A percentile compares a stretch with the other conserved stretches of the same genome.
phyloP scores from a whole-genome alignment of 345 rosid genomes.

The Abelmoschus esculentus region DNA sequence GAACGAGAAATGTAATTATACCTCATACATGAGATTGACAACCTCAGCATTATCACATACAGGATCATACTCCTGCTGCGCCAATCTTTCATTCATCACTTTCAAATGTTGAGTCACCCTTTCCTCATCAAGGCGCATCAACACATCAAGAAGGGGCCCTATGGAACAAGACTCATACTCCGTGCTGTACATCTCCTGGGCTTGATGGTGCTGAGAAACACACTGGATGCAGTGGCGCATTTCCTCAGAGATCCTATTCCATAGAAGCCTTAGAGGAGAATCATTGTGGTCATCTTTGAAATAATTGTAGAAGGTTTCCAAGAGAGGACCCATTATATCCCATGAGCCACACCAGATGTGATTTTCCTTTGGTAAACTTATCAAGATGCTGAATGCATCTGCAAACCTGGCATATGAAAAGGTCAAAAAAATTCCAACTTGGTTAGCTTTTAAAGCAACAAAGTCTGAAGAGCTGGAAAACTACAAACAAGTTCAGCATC shows the following conservation, averaged over 20 bases:
- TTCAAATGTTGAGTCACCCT: constrained; percentile 66
- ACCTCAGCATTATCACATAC: constrained; percentile 61
- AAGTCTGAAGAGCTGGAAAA: not conserved
- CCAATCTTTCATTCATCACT: constrained; percentile 51
- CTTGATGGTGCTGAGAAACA: constrained; percentile 88
- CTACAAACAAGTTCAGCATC: not conserved
- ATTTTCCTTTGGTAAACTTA: constrained; percentile 51
- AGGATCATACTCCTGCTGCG: constrained; percentile 52
- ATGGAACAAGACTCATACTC: constrained; percentile 70
- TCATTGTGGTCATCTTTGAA: constrained; percentile 55
- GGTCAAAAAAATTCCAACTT: not conserved
- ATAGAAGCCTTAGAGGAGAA: constrained; percentile 72
- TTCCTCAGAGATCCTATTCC: constrained; percentile 75
- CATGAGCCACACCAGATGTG: constrained; percentile 82
- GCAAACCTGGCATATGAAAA: constrained; percentile 49
- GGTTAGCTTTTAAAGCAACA: not conserved
- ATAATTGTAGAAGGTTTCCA: constrained; percentile 86
- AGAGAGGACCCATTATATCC: constrained; percentile 85
- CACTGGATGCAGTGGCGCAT: constrained; percentile 71
- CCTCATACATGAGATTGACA: constrained; percentile 92
- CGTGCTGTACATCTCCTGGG: constrained; percentile 57
- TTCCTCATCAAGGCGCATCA: constrained; percentile 71
- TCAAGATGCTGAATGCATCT: constrained; percentile 65
- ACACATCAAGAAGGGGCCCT: constrained; percentile 73
- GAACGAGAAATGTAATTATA: constrained; percentile 13